A percentile compares a stretch with the other conserved stretches of the same genome.
Evolutionary conservation across 208 protist species (phyloP).

Genomic region (Trichomonas gallinae): DNA sequence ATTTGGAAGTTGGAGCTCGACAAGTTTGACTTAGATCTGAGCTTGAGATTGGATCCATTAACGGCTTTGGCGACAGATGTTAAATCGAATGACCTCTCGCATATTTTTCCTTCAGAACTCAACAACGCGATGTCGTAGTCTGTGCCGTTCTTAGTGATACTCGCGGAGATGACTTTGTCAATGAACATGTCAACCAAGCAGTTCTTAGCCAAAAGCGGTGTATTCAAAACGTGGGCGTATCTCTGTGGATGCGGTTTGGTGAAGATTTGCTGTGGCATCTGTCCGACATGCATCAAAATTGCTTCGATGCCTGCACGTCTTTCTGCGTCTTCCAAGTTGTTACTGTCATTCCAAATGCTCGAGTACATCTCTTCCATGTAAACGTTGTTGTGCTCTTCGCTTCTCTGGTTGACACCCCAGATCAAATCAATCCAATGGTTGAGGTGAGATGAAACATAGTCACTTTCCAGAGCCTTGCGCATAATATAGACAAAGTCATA

Average conservation of each 20-base stretch:
- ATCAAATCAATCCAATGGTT: constrained; percentile 42
- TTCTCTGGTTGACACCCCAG: background rate
- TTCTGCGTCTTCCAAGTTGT: background rate
- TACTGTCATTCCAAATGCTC: background rate
- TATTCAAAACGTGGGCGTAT: background rate
- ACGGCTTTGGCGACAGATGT: background rate
- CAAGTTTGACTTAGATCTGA: background rate
- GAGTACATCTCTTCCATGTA: background rate
- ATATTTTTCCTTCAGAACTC: background rate
- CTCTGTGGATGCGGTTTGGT: constrained; percentile 38
- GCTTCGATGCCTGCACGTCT: constrained; percentile 17
- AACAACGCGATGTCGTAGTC: background rate
- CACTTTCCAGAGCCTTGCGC: constrained; percentile 59
- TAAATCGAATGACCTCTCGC: background rate
- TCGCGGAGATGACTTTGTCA: background rate
- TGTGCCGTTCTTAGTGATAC: background rate
- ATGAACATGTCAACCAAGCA: background rate
- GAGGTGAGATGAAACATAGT: constrained; percentile 40
- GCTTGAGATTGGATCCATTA: background rate
- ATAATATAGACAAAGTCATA: background rate
- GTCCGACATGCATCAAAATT: constrained; percentile 45
- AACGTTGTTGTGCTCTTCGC: background rate
- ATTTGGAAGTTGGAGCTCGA: background rate
- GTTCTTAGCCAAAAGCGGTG: background rate
- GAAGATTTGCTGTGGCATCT: constrained; percentile 48